Evolutionary conservation across 495 filamentous ascomycete genomes (phyloP).

Genomic region (Jackrogersella multiformis): DNA sequence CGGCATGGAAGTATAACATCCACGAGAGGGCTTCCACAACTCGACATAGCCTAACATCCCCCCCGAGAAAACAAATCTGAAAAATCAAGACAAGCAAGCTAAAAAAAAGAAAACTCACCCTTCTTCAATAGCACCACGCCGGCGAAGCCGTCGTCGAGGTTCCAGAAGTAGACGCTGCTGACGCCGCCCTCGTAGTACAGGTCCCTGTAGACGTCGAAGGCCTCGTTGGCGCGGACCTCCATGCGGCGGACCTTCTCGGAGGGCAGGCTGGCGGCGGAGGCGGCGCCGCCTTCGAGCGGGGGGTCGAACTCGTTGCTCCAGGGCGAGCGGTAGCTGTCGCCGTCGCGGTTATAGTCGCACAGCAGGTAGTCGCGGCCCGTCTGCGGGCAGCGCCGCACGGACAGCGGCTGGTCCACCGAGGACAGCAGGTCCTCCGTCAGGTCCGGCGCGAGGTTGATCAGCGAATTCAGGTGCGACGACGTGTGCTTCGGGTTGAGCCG

Average conservation of each 20-base stretch:
- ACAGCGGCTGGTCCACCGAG: conserved; percentile 94
- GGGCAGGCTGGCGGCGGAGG: conserved; percentile 62
- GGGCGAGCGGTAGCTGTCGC: conserved; percentile 93
- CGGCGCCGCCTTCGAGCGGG: conserved; percentile 64
- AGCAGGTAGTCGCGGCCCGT: conserved; percentile 95
- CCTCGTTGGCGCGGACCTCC: conserved; percentile 92
- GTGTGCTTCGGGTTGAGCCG: conserved; percentile 95
- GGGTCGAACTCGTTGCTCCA: conserved; percentile 99
- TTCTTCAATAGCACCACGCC: conserved; percentile 97
- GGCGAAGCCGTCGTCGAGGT: conserved; percentile 97
- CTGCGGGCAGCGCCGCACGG: conserved; percentile 82
- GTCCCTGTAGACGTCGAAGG: conserved; percentile 96
- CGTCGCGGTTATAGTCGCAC: conserved; percentile 99
- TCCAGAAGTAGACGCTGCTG: conserved; percentile 97
- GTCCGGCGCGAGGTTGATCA: conserved; percentile 86
- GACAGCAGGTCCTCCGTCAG: conserved; percentile 98
- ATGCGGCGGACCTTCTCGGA: conserved; percentile 90
- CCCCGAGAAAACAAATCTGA: neutral
- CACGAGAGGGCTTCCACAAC: neutral
- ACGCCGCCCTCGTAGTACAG: conserved; percentile 98
- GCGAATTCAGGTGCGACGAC: conserved; percentile 79
- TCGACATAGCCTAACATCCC: neutral
- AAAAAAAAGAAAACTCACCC: conserved; percentile 59
- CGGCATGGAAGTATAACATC: neutral
- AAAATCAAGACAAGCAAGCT: conserved; percentile 5